Percentiles rank a stretch among this genome's conserved stretches.
phyloP scores from a whole-genome alignment of 768 basidiomycete genomes.

The Russula griseocarnosa region DNA sequence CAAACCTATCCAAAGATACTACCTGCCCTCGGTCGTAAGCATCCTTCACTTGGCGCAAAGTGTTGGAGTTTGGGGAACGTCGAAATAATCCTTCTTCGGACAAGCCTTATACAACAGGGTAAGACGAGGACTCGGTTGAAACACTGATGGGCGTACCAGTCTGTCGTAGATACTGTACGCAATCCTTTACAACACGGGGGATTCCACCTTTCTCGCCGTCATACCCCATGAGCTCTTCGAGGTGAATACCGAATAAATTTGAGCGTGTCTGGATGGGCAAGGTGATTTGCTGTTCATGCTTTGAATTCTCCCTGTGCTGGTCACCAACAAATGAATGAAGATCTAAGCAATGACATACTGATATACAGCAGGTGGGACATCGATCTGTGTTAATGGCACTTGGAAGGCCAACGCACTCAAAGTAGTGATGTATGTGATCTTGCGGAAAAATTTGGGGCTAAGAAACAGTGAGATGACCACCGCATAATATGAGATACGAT shows the following conservation, averaged over 20 bases:
- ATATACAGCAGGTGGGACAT: conserved; percentile 79
- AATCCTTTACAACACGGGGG: conserved; percentile 77
- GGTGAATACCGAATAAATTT: conserved; percentile 71
- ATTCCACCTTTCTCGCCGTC: conserved; percentile 78
- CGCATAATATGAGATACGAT: not conserved
- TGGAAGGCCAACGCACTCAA: conserved; percentile 72
- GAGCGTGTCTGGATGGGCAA: conserved; percentile 61
- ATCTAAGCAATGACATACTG: conserved; percentile 47
- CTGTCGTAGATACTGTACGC: conserved; percentile 64
- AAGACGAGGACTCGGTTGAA: not conserved
- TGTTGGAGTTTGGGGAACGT: conserved; percentile 66
- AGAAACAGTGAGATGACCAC: not conserved
- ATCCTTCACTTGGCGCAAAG: conserved; percentile 71
- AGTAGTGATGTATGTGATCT: conserved; percentile 71
- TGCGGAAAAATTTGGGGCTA: conserved; percentile 88
- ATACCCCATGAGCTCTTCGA: conserved; percentile 81
- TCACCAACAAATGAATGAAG: conserved; percentile 5
- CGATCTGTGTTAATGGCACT: conserved; percentile 83
- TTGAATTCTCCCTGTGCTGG: conserved; percentile 65
- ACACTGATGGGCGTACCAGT: conserved; percentile 38
- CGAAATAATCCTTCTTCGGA: conserved; percentile 78
- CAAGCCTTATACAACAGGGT: conserved; percentile 40
- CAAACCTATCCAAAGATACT: conserved; percentile 70
- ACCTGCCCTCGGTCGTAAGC: conserved; percentile 84
- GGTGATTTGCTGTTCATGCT: conserved; percentile 63